phyloP scores from a whole-genome alignment of 73 alveolate species.

The Symbiodinium natans region DNA sequence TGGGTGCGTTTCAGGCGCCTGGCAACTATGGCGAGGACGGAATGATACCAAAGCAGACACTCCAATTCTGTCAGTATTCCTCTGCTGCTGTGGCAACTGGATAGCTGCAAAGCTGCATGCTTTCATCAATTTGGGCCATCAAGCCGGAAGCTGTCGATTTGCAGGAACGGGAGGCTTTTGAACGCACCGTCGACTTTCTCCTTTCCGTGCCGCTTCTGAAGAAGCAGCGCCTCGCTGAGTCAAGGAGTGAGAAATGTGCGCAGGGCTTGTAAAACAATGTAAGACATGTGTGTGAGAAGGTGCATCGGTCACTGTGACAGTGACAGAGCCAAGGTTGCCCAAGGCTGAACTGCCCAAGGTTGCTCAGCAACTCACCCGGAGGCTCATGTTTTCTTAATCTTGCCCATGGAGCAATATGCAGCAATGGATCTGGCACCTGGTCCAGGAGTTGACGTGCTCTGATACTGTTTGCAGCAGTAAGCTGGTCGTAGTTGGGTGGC shows the following conservation, averaged over 20 bases:
- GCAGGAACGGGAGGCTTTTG: conserved; percentile 67
- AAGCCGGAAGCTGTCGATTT: too few species aligned
- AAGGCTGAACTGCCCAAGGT: conserved; percentile 77
- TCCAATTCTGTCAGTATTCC: not conserved
- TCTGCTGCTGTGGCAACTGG: not conserved
- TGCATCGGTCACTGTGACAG: not conserved
- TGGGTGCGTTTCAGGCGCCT: conserved; percentile 44
- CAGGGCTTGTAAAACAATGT: too few species aligned
- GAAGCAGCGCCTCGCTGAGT: conserved; percentile 29
- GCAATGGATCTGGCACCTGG: too few species aligned
- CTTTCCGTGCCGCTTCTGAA: conserved; percentile 75
- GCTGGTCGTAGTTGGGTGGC: too few species aligned
- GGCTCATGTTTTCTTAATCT: not conserved
- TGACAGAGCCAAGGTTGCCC: conserved; percentile 44
- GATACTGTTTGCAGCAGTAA: too few species aligned
- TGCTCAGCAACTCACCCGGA: conserved; percentile 77
- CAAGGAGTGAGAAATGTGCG: too few species aligned
- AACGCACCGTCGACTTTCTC: conserved; percentile 84
- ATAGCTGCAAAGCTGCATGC: not conserved
- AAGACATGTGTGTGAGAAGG: too few species aligned
- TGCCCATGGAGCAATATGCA: too few species aligned
- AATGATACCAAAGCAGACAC: too few species aligned
- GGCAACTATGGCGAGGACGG: conserved; percentile 54
- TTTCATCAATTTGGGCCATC: not conserved
- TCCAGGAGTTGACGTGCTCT: too few species aligned